phyloP scores from a whole-genome alignment of 1,284 basidiomycete species.

The Amanita bisporigera region DNA sequence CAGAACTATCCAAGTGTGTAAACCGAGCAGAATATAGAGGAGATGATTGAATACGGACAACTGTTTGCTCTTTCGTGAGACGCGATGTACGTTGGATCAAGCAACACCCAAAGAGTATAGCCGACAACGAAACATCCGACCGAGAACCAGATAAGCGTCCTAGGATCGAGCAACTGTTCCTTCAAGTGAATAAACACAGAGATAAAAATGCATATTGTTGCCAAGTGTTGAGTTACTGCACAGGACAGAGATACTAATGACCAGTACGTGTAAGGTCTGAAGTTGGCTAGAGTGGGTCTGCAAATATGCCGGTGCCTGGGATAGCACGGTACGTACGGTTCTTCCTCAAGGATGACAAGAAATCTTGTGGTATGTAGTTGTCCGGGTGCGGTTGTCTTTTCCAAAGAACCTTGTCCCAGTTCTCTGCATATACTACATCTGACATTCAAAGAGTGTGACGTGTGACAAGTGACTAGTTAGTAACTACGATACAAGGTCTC shows the following conservation, averaged over 20 bases:
- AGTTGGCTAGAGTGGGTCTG: conserved; percentile 61
- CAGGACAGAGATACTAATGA: conserved; percentile 74
- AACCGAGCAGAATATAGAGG: neutral
- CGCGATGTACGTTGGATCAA: conserved; percentile 40
- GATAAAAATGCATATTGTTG: conserved; percentile 82
- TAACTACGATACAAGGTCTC: neutral
- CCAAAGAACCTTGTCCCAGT: conserved; percentile 90
- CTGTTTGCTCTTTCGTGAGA: neutral
- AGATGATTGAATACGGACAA: neutral
- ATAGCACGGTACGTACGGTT: conserved; percentile 64
- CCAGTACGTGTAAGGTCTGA: conserved; percentile 76
- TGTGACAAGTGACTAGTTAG: neutral
- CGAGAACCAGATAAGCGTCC: conserved; percentile 71
- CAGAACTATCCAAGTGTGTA: conserved; percentile 53
- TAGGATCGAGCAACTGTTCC: conserved; percentile 67
- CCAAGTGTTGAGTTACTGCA: conserved; percentile 86
- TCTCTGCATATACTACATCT: conserved; percentile 11
- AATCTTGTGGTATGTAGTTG: conserved; percentile 85
- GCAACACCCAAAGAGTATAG: conserved; percentile 66
- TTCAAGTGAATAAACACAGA: conserved; percentile 79
- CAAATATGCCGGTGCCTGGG: conserved; percentile 4
- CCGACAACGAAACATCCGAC: conserved; percentile 64
- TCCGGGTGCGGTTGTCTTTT: conserved; percentile 79
- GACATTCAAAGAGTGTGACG: neutral
- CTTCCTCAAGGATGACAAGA: conserved; percentile 77